Percentiles rank a stretch among this genome's conserved stretches.
Evolutionary conservation across 345 rosid genomes (phyloP).

Genomic region (Euphorbia lathyris): DNA sequence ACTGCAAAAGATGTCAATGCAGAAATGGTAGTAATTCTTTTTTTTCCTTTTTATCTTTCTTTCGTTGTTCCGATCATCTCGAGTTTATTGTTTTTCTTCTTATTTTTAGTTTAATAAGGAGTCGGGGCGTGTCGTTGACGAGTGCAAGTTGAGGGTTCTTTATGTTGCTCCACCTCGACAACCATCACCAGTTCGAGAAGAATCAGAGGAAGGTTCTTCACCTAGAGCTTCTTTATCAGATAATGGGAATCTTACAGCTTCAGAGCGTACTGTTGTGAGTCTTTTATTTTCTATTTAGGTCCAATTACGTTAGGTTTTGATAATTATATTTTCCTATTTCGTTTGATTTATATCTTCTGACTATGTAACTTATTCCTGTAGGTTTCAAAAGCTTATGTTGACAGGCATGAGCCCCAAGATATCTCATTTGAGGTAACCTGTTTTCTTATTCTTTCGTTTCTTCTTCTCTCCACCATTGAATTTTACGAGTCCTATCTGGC

Average conservation of each 20-base stretch:
- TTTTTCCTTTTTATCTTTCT: not conserved
- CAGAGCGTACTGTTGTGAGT: conserved; percentile 63
- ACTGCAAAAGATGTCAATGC: conserved; percentile 60
- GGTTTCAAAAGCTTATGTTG: conserved; percentile 49
- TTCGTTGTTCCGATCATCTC: not conserved
- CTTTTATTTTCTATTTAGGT: conserved; percentile 12
- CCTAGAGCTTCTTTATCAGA: conserved; percentile 72
- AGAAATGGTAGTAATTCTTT: conserved; percentile 61
- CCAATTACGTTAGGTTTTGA: not conserved
- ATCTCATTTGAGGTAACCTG: conserved; percentile 54
- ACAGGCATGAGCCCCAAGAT: conserved; percentile 46
- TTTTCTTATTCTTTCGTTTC: not conserved
- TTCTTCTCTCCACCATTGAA: not conserved
- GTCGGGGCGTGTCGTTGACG: conserved; percentile 59
- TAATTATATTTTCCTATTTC: not conserved
- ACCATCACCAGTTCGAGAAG: conserved; percentile 78
- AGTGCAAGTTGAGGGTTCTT: conserved; percentile 71
- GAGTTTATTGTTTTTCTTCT: conserved; percentile 10
- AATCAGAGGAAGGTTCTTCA: conserved; percentile 76
- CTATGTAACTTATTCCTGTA: conserved; percentile 22
- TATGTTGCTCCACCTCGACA: conserved; percentile 76
- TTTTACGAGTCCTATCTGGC: not conserved
- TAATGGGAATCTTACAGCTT: conserved; percentile 37
- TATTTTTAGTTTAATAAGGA: conserved; percentile 58
- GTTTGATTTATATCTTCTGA: conserved; percentile 11